Base-by-base conservation (phyloP, 352 stramenopile species). In the Globisporangium okanoganense region DNA sequence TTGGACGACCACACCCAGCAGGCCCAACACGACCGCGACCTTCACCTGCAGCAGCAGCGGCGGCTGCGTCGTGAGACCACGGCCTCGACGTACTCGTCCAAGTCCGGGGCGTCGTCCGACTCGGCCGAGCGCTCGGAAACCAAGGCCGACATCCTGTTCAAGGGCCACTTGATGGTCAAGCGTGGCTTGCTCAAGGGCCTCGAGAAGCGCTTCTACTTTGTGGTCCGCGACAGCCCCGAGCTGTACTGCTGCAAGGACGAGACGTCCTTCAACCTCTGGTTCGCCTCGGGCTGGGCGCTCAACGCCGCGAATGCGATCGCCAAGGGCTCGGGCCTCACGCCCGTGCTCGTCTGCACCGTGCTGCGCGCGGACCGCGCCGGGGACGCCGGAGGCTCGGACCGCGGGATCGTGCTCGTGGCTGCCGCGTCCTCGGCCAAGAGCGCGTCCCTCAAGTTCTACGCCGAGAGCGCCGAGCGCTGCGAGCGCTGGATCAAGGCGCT, bases 191-290 rank as follows among this genome's bases (percentile, higher is more conserved):
- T 91, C 55, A 87, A 89, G 50, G 69, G 72, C 33, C 62, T 75
- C 47, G 79, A 89, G 60, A 86, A 85, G 61, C 73, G 77, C 56
- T 92, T 74, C 58, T 92, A 87, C 58, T 92, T 92, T 51, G 52
- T 90, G 6, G 64, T 64, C 38, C 58, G 59, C 2, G 35, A 56
- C 16, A 68, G 38, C 27, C 43, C 79, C 1, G 75, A 88, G 29
- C 58, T 92, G 12, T 92, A 76, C 62, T 69, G 62, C 24, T 89
- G 77, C 67, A 82, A 80, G 65, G 78, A 90, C 58, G 76, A 92
- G 64, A 75, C 68, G 49, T 73, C 69, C 22, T 92, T 92, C 63
- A 76, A 69, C 29, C 61, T 84, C 29, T 92, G 82, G 82, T 56
- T 77, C 58, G 65, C 71, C 2, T 83, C 72, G 6, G 78, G 76